Conservation (phyloP, 2,329 filamentous ascomycete genomes). For the Tolypocladium sp. region DNA sequence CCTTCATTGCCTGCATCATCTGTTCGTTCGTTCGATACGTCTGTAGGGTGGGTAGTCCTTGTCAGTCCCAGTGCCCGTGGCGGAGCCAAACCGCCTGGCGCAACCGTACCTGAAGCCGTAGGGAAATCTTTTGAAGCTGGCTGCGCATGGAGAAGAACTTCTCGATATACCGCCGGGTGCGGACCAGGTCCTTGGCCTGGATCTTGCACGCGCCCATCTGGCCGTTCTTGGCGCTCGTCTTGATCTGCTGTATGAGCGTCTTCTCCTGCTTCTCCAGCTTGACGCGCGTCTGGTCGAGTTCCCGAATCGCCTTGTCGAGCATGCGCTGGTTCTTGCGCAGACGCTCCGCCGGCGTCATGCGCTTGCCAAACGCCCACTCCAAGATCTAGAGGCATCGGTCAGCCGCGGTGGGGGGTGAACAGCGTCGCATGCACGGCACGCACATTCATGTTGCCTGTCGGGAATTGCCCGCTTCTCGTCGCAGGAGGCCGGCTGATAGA, state of each 20-base stretch:
- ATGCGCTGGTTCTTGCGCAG: slow-evolving; percentile 91
- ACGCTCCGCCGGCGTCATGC: slow-evolving; percentile 92
- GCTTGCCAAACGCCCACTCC: slow-evolving; percentile 99
- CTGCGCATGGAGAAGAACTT: slow-evolving; percentile 99
- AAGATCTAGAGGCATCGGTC: slow-evolving; percentile 56
- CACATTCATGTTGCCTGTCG: slow-evolving; percentile 46
- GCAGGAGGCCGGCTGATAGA: not conserved
- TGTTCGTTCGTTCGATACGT: slow-evolving; percentile 97
- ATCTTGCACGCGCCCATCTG: slow-evolving; percentile 99
- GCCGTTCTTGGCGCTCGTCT: slow-evolving; percentile 95
- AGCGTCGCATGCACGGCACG: slow-evolving; percentile 13
- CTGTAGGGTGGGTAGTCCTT: slow-evolving; percentile 30
- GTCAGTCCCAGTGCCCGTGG: slow-evolving; percentile 6
- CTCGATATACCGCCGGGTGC: slow-evolving; percentile 88
- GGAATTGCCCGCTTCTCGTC: not conserved
- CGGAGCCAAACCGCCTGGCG: not conserved
- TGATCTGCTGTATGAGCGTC: slow-evolving; percentile 91
- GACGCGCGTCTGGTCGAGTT: slow-evolving; percentile 86
- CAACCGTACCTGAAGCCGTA: slow-evolving; percentile 72
- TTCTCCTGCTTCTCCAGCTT: slow-evolving; percentile 99
- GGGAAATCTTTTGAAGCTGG: slow-evolving; percentile 88
- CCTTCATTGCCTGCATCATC: slow-evolving; percentile 99
- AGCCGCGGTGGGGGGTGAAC: slow-evolving; percentile 2
- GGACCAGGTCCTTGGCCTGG: slow-evolving; percentile 92
- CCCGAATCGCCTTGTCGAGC: slow-evolving; percentile 93